Base-by-base conservation (phyloP, 495 filamentous ascomycete species). In the Penicillium odoratum region DNA sequence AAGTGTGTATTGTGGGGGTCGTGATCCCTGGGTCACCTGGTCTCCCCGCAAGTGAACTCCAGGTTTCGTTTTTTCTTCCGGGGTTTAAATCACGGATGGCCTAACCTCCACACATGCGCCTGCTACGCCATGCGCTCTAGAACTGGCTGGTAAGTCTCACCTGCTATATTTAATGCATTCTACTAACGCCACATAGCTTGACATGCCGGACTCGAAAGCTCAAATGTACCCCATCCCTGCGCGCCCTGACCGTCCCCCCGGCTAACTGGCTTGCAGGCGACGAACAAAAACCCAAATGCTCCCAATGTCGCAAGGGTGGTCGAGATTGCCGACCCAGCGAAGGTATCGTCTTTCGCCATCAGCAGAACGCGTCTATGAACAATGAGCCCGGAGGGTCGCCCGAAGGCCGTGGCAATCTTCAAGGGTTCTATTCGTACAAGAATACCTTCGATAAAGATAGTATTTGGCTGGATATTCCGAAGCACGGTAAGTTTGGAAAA, bases 351-450 rank as follows among this genome's bases (percentile, higher is more conserved):
- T 89, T 88, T 63, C 80, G 86, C 36, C 86, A 89, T 69, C 86
- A 89, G 62, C 86, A 89, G 66, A 89, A 89, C 79, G 85, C 86
- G 4, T 87, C 84, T 7, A 85, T 89, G 85, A 89, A 88, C 55
- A 75, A 79, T 7, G 59, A 64, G 28, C 64, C 64, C 21, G 71
- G 70, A 5, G 65, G 65, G 13, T 68, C 78, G 6, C 69, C 70
- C 13, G 73, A 71, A 55, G 79, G 75, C 18, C 72, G 70, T 18
- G 73, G 71, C 0, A 76, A 69, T 55, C 70, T 89, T 55, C 81
- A 81, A 51, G 81, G 83, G n/a, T 89, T 88, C 65, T 89, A 86
- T 65, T 84, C 82, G 31, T 89, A 89, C 65, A 85, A 82, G 64
- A 84, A 89, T 65, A 86, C 85, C 3, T 89, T 89, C 61, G 77